These are phyloP conservation scores for Fusarium setosum DNA, from an alignment of 2,329 filamentous ascomycete species.

Conservation along the genomic window DNA sequence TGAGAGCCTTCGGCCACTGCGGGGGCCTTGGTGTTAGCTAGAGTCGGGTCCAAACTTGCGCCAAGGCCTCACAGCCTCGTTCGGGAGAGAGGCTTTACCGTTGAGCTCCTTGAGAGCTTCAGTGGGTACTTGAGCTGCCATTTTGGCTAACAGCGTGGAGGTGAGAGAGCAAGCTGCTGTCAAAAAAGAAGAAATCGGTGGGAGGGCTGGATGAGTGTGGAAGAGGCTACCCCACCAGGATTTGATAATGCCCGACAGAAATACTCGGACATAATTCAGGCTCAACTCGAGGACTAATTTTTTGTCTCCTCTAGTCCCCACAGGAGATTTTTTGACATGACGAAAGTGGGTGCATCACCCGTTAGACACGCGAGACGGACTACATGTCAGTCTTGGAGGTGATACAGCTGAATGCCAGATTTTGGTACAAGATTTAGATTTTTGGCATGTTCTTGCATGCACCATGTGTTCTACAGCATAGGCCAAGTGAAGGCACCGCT, in stretches of 20 bases:
- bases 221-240: slow-evolving; percentile 40
- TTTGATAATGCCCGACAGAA: slow-evolving; percentile 32
- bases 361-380: slow-evolving; percentile 17
- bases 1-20: slow-evolving; percentile 55
- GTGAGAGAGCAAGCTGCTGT: slow-evolving; percentile 27
- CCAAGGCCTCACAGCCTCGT: not conserved
- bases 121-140: slow-evolving; percentile 56
- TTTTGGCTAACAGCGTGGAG: slow-evolving; percentile 45
- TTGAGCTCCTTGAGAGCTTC: slow-evolving; percentile 58
- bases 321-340: slow-evolving; percentile 42
- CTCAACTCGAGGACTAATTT: not conserved
- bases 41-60: not conserved
- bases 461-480: too few relatives aligned
- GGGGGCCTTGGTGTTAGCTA: slow-evolving; percentile 23
- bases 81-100: slow-evolving; percentile 42
- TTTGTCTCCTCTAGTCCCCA: slow-evolving; percentile 26
- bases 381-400: not conserved
- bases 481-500: too few relatives aligned
- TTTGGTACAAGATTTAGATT: too few relatives aligned
- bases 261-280: not conserved
- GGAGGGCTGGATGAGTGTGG: slow-evolving; percentile 28
- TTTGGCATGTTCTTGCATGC: too few relatives aligned
- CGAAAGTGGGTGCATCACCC: slow-evolving; percentile 30
- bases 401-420: slow-evolving; percentile 1
- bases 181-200: slow-evolving; percentile 38